Conservation (phyloP, 1,139 yeast genomes). For the Williopsis jadinii region DNA sequence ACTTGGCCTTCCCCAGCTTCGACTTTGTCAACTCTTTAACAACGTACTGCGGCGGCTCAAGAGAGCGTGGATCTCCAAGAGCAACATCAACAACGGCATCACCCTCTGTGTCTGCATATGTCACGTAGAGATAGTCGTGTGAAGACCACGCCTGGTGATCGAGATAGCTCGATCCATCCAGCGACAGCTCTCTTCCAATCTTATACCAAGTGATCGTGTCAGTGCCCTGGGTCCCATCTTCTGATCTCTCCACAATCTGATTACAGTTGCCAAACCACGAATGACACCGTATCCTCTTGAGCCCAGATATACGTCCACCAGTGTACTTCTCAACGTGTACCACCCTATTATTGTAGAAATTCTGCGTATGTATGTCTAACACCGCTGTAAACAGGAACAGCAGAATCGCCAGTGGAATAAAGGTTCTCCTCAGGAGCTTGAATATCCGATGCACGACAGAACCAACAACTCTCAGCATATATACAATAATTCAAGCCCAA, state of each 20-base stretch:
- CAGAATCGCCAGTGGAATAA: slow-evolving; percentile 8
- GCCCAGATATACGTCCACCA: slow-evolving; percentile 19
- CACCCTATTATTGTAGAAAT: slow-evolving; percentile 13
- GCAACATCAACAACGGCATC: slow-evolving; percentile 18
- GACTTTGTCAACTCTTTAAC: slow-evolving; percentile 14
- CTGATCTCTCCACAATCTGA: slow-evolving; percentile 14
- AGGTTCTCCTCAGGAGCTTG: neutral
- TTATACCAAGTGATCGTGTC: slow-evolving; percentile 10
- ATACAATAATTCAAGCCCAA: too few species aligned
- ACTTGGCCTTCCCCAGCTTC: slow-evolving; percentile 11
- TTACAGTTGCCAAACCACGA: slow-evolving; percentile 19
- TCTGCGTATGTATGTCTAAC: slow-evolving; percentile 16
- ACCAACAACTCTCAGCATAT: too few species aligned
- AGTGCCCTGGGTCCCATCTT: slow-evolving; percentile 1
- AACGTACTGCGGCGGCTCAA: slow-evolving; percentile 19
- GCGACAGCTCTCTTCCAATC: slow-evolving; percentile 12
- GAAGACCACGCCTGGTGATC: slow-evolving; percentile 7
- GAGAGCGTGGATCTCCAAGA: slow-evolving; percentile 12
- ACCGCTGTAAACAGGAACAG: slow-evolving; percentile 8
- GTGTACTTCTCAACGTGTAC: slow-evolving; percentile 8
- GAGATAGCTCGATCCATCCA: slow-evolving; percentile 8
- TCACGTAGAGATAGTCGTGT: slow-evolving; percentile 18
- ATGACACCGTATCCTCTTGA: slow-evolving; percentile 17
- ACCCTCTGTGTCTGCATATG: slow-evolving; percentile 3
- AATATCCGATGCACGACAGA: too few species aligned